Conservation (phyloP, 192 early-diverging fungal species). For the Bifiguratus adelaidae region DNA sequence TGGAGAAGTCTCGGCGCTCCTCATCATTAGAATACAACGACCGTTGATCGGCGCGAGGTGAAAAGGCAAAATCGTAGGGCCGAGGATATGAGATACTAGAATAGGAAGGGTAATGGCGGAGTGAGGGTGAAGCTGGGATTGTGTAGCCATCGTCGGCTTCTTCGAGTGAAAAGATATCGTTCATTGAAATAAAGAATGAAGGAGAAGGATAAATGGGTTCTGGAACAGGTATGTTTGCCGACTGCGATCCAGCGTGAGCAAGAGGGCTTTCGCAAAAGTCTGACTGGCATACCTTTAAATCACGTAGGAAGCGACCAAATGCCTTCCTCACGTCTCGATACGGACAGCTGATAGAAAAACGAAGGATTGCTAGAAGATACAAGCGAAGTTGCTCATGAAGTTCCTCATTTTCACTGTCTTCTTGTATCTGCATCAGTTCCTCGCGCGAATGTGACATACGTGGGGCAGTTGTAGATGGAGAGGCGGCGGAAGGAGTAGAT, state of each 20-base stretch:
- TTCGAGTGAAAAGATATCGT: conserved; percentile 40
- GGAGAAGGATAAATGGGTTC: conserved; percentile 31
- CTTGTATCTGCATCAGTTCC: too few relatives aligned
- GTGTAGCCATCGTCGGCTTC: too few relatives aligned
- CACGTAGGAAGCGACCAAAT: conserved; percentile 26
- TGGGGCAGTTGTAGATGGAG: not conserved
- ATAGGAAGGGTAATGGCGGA: conserved; percentile 9
- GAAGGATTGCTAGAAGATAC: conserved; percentile 31
- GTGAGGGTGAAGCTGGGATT: too few relatives aligned
- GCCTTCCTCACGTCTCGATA: conserved; percentile 38
- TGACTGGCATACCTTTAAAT: conserved; percentile 21
- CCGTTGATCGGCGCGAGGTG: conserved; percentile 19
- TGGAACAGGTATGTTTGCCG: conserved; percentile 27
- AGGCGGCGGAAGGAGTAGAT: not conserved
- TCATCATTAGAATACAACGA: too few relatives aligned
- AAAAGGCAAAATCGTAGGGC: conserved; percentile 20
- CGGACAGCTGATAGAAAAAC: conserved; percentile 33
- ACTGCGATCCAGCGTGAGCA: conserved; percentile 4
- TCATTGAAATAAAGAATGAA: conserved; percentile 35
- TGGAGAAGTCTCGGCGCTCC: too few relatives aligned
- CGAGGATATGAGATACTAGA: conserved; percentile 12
- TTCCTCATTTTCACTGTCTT: conserved; percentile 8
- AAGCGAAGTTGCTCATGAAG: conserved; percentile 21
- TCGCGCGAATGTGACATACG: too few relatives aligned
- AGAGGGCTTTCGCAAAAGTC: not conserved